phyloP scores from a whole-genome alignment of 2,329 filamentous ascomycete genomes.

The Chrysosporium keratinophilum region DNA sequence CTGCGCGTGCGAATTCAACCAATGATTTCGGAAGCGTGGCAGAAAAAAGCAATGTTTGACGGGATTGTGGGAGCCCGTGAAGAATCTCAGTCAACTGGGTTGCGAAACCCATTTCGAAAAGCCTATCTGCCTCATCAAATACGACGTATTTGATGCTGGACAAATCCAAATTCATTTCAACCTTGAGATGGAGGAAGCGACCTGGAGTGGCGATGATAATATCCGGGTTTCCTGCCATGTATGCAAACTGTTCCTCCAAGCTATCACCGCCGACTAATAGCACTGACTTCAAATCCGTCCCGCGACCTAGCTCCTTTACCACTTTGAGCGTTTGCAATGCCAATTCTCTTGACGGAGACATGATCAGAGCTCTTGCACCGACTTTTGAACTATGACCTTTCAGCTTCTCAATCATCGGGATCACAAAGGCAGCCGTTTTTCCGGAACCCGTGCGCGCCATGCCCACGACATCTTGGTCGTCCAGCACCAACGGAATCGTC shows the following conservation, averaged over 20 bases:
- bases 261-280: slow-evolving; percentile 90
- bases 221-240: slow-evolving; percentile 90
- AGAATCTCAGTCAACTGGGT: slow-evolving; percentile 88
- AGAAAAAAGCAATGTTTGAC: slow-evolving; percentile 90
- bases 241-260: slow-evolving; percentile 85
- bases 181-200: slow-evolving; percentile 90
- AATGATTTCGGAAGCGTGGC: slow-evolving; percentile 88
- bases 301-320: slow-evolving; percentile 82
- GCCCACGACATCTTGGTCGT: slow-evolving; percentile 89
- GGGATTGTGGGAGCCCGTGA: slow-evolving; percentile 67
- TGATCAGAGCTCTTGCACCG: slow-evolving; percentile 72
- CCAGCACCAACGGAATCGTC: slow-evolving; percentile 81
- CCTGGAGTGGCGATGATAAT: slow-evolving; percentile 96
- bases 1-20: slow-evolving; percentile 90
- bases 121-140: slow-evolving; percentile 90
- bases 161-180: slow-evolving; percentile 90
- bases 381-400: slow-evolving; percentile 79
- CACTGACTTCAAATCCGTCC: slow-evolving; percentile 84
- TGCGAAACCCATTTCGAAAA: slow-evolving; percentile 98
- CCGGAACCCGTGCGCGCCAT: slow-evolving; percentile 98
- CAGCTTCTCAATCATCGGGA: slow-evolving; percentile 92
- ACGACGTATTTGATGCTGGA: slow-evolving; percentile 88
- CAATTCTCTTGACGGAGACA: slow-evolving; percentile 88
- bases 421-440: slow-evolving; percentile 96
- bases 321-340: slow-evolving; percentile 93